Evolutionary conservation across 768 basidiomycete genomes (phyloP).

Genomic region (Xerocomus brunneocitrinus): DNA sequence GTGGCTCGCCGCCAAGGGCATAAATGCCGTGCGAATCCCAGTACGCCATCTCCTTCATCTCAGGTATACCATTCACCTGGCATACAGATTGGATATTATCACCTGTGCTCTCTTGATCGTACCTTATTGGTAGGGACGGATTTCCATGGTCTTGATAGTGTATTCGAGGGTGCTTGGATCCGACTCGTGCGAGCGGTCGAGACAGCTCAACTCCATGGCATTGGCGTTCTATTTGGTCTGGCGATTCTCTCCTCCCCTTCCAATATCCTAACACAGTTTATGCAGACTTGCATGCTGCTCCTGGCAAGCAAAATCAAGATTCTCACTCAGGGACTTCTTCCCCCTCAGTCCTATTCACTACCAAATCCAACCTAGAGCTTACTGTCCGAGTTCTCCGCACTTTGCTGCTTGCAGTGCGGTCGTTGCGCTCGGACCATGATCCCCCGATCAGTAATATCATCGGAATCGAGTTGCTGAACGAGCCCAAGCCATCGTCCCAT

Average conservation of each 20-base stretch:
- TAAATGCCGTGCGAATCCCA: slow-evolving; percentile 60
- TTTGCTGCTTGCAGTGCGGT: slow-evolving; percentile 32
- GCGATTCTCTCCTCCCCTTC: slow-evolving; percentile 8
- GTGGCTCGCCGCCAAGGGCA: slow-evolving; percentile 49
- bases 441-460: slow-evolving; percentile 43
- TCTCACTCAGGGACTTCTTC: slow-evolving; percentile 61
- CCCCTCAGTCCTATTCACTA: slow-evolving; percentile 45
- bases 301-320: slow-evolving; percentile 71
- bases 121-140: slow-evolving; percentile 62
- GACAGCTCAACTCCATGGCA: slow-evolving; percentile 48
- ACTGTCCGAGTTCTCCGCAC: slow-evolving; percentile 47
- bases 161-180: slow-evolving; percentile 65
- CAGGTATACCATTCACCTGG: background rate
- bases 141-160: slow-evolving; percentile 46
- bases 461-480: slow-evolving; percentile 58
- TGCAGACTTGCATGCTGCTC: slow-evolving; percentile 69
- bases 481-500: slow-evolving; percentile 51
- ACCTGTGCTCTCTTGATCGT: slow-evolving; percentile 54
- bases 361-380: slow-evolving; percentile 39
- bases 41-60: slow-evolving; percentile 46
- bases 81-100: slow-evolving; percentile 68
- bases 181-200: slow-evolving; percentile 57
- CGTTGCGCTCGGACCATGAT: slow-evolving; percentile 49
- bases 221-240: slow-evolving; percentile 75
- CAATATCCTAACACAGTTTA: slow-evolving; percentile 16